These are phyloP conservation scores for Petunia secreta DNA, from an alignment of 257 asterid species.

Conservation along the genomic window DNA sequence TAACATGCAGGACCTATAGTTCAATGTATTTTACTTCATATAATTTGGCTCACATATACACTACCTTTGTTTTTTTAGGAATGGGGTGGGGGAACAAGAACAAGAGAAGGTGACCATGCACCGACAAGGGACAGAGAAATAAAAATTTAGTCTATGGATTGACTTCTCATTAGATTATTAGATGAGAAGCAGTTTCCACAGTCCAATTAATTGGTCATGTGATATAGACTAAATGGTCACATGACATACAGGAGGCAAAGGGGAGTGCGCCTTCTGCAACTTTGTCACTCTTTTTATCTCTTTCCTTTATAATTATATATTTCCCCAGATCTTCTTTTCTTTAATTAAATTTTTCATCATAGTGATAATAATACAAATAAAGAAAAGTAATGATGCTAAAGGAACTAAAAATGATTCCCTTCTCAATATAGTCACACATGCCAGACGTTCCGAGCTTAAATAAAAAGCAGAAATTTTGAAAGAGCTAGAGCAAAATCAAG, in stretches of 20 bases:
- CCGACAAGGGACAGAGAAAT: background rate
- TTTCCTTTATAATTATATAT: background rate
- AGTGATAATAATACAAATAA: background rate
- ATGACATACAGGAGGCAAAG: conserved; percentile 19
- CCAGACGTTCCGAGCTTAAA: background rate
- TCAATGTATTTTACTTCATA: too few species aligned
- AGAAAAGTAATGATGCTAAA: conserved; percentile 3
- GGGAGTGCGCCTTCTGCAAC: conserved; percentile 18
- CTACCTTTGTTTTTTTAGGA: background rate
- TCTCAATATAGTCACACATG: background rate
- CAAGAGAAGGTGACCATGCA: background rate
- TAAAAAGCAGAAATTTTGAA: background rate
- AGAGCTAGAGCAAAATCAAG: background rate
- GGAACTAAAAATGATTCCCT: conserved; percentile 22
- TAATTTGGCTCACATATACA: too few species aligned
- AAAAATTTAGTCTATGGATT: background rate
- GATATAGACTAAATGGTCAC: conserved; percentile 8
- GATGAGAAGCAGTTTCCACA: background rate
- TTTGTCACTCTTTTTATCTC: background rate
- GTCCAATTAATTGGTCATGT: conserved; percentile 14
- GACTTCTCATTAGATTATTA: background rate
- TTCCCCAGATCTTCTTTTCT: conserved; percentile 15
- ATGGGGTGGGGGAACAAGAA: background rate
- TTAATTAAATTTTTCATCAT: background rate
- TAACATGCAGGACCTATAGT: too few species aligned